These are phyloP conservation scores for Ceratorhiza oryzae-sativae DNA, from an alignment of 1,284 basidiomycete genomes.

Conservation along the genomic window DNA sequence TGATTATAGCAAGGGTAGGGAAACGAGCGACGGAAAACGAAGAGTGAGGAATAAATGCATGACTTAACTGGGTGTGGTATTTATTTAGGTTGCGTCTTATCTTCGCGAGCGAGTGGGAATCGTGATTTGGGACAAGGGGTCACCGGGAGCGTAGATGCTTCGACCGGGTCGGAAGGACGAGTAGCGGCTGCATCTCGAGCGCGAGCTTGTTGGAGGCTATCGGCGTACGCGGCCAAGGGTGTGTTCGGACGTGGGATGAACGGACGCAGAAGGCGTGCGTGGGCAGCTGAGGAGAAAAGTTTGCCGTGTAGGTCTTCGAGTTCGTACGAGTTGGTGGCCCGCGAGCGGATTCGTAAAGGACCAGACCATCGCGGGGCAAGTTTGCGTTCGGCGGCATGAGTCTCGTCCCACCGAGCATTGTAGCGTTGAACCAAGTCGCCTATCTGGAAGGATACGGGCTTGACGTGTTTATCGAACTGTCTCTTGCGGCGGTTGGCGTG, in stretches of 20 bases:
- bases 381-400: slow-evolving; percentile 30
- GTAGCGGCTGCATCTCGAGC: neutral
- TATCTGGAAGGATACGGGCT: neutral
- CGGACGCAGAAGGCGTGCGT: slow-evolving; percentile 1
- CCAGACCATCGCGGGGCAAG: slow-evolving; percentile 39
- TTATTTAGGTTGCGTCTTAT: slow-evolving; percentile 2
- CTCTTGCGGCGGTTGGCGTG: slow-evolving; percentile 36
- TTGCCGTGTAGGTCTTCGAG: slow-evolving; percentile 31
- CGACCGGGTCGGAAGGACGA: neutral
- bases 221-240: neutral
- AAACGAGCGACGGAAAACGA: too few relatives aligned
- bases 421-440: slow-evolving; percentile 42
- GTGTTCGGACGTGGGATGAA: slow-evolving; percentile 16
- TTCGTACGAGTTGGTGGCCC: slow-evolving; percentile 27
- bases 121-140: neutral
- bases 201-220: neutral
- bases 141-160: neutral
- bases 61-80: neutral
- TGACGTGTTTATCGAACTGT: slow-evolving; percentile 34
- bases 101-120: neutral
- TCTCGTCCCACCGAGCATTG: slow-evolving; percentile 36
- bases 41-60: too few relatives aligned
- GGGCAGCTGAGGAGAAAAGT: neutral
- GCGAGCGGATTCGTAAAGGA: slow-evolving; percentile 23
- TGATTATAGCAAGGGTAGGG: too few relatives aligned